A percentile compares a stretch with the other conserved stretches of the same genome.
phyloP scores from a whole-genome alignment of 257 asterid species.

The Solanum sparsipilum region DNA sequence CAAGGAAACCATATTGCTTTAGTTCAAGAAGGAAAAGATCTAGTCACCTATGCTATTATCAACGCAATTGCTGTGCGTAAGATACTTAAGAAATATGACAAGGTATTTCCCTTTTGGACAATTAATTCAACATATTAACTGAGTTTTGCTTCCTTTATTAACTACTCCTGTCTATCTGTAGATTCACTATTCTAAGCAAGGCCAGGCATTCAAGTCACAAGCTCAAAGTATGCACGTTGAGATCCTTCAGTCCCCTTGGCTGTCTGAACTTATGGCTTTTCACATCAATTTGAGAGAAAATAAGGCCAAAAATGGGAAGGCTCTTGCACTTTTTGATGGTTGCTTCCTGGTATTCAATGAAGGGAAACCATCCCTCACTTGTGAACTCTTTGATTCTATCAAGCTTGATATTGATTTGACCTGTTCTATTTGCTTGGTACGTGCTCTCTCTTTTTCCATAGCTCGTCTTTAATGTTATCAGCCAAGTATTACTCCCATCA shows the following conservation, averaged over 20 bases:
- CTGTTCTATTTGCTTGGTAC: conserved; percentile 89
- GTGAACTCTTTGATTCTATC: conserved; percentile 67
- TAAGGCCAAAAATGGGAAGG: conserved; percentile 14
- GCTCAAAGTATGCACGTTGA: conserved; percentile 72
- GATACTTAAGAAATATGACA: conserved; percentile 90
- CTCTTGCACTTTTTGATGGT: conserved; percentile 48
- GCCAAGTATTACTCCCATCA: neutral
- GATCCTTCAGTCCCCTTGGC: conserved; percentile 98
- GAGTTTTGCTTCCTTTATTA: neutral
- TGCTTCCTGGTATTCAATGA: conserved; percentile 46
- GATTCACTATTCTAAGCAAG: conserved; percentile 92
- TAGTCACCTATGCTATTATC: conserved; percentile 70
- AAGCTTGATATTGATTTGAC: conserved; percentile 81
- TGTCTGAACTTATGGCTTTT: conserved; percentile 86
- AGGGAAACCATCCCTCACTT: conserved; percentile 58
- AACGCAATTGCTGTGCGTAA: conserved; percentile 89
- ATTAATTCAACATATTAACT: neutral
- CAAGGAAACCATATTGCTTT: conserved; percentile 42
- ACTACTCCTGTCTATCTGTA: conserved; percentile 6
- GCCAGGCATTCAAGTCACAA: conserved; percentile 85
- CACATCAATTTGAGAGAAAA: conserved; percentile 53
- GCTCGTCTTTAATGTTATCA: neutral
- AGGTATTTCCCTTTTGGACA: conserved; percentile 20
- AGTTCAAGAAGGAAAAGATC: conserved; percentile 71
- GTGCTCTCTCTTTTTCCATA: conserved; percentile 12